A percentile compares a stretch with the other conserved stretches of the same genome.
These are phyloP conservation scores for Coffea canephora DNA, from an alignment of 257 asterid species.

Conservation along the genomic window DNA sequence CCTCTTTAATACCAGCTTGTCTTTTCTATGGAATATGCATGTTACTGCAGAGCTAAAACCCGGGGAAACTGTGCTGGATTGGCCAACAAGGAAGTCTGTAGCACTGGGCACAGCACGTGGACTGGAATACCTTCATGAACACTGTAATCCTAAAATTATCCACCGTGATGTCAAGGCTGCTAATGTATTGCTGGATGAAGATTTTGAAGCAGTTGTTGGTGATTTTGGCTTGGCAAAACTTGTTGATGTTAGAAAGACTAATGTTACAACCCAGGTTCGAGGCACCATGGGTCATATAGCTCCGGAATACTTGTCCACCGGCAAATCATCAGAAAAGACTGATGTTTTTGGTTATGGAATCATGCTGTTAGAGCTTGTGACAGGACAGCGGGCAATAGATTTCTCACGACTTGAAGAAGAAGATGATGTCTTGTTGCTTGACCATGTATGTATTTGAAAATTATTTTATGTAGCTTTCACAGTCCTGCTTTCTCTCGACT, in stretches of 20 bases:
- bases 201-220: constrained; percentile 93
- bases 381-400: constrained; percentile 97
- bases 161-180: constrained; percentile 99
- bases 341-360: constrained; percentile 98
- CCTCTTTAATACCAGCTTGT: neutral
- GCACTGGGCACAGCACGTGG: constrained; percentile 98
- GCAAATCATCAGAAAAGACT: constrained; percentile 90
- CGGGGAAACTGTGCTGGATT: constrained; percentile 69
- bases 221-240: constrained; percentile 96
- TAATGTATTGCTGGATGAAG: constrained; percentile 84
- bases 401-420: constrained; percentile 96
- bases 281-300: constrained; percentile 99
- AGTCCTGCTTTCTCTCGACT: neutral
- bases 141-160: constrained; percentile 90
- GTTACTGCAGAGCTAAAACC: constrained; percentile 72
- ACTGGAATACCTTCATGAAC: constrained; percentile 88
- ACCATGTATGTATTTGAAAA: constrained; percentile 60
- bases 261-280: constrained; percentile 96
- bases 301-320: constrained; percentile 94
- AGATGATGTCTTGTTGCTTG: constrained; percentile 90
- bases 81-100: constrained; percentile 83
- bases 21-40: constrained; percentile 4
- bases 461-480: neutral
- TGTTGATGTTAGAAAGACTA: constrained; percentile 81
- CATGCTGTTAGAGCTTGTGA: constrained; percentile 86